phyloP scores from a whole-genome alignment of 2,329 filamentous ascomycete genomes.

The Furcasterigmium furcatum region DNA sequence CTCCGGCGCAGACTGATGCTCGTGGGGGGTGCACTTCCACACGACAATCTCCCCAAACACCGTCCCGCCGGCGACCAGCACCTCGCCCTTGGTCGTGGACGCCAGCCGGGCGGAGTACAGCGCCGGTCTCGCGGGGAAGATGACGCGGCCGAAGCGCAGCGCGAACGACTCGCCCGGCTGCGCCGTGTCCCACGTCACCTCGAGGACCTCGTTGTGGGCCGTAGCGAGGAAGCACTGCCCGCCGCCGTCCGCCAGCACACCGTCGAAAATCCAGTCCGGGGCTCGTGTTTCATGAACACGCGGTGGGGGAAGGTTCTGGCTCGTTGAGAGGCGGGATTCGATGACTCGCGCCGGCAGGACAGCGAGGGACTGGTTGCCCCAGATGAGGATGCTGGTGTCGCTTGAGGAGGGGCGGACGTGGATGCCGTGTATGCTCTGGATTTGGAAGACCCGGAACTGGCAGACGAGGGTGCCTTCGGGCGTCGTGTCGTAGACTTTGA shows the following conservation, averaged over 20 bases:
- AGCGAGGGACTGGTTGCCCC: constrained; percentile 66
- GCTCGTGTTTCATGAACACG: constrained; percentile 24
- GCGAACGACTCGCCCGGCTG: constrained; percentile 11
- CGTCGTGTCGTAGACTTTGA: constrained; percentile 48
- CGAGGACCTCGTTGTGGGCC: constrained; percentile 79
- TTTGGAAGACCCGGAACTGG: constrained; percentile 53
- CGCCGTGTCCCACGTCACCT: constrained; percentile 32
- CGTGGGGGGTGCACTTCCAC: constrained; percentile 63
- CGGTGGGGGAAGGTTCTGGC: constrained; percentile 13
- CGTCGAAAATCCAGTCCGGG: constrained; percentile 22
- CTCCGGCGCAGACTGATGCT: constrained; percentile 18
- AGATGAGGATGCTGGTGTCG: constrained; percentile 49
- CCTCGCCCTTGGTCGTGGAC: constrained; percentile 40
- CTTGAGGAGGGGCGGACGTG: constrained; percentile 28
- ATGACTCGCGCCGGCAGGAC: constrained; percentile 29
- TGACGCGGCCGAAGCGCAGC: constrained; percentile 44
- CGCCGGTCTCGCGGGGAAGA: constrained; percentile 73
- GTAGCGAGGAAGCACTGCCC: constrained; percentile 64
- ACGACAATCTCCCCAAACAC: constrained; percentile 92
- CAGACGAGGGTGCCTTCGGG: constrained; percentile 25
- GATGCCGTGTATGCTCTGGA: constrained; percentile 75
- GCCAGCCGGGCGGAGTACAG: constrained; percentile 79
- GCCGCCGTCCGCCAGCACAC: constrained; percentile 62
- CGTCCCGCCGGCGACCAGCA: constrained; percentile 79
- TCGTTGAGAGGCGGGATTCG: constrained; percentile 16